phyloP scores from a whole-genome alignment of 2,329 filamentous ascomycete genomes.

The Mycocentrospora acerina region DNA sequence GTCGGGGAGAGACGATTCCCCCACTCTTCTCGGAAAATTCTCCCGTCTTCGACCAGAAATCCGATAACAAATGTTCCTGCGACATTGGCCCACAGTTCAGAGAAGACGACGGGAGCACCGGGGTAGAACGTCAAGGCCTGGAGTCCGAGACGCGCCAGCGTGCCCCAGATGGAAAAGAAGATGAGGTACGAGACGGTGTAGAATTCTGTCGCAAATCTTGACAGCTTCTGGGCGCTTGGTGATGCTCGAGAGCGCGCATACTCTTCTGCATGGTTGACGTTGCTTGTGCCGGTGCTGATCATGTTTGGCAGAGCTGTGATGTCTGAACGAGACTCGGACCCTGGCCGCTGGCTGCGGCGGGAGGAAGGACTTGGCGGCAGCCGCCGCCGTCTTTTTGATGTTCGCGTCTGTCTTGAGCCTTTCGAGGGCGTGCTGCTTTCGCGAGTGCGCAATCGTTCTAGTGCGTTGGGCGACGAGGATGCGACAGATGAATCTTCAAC shows the following conservation, averaged over 20 bases:
- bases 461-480: too few species aligned
- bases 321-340: constrained; percentile 20
- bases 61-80: constrained; percentile 81
- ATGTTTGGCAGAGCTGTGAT: constrained; percentile 35
- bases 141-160: constrained; percentile 77
- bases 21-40: constrained; percentile 71
- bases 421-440: too few species aligned
- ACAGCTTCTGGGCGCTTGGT: constrained; percentile 15
- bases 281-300: constrained; percentile 5
- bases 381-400: constrained; percentile 3
- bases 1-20: constrained; percentile 40
- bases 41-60: constrained; percentile 77
- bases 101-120: constrained; percentile 71
- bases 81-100: constrained; percentile 85
- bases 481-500: too few species aligned
- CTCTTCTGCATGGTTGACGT: constrained; percentile 9
- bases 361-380: constrained; percentile 13
- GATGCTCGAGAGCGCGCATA: constrained; percentile 14
- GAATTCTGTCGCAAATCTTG: constrained; percentile 41
- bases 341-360: constrained; percentile 4
- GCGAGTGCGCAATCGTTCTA: too few species aligned
- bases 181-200: constrained; percentile 79
- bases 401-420: too few species aligned
- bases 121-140: constrained; percentile 79
- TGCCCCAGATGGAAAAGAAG: constrained; percentile 82